These are phyloP conservation scores for Pichia nakasei DNA, from an alignment of 805 yeast species.

Conservation along the genomic window DNA sequence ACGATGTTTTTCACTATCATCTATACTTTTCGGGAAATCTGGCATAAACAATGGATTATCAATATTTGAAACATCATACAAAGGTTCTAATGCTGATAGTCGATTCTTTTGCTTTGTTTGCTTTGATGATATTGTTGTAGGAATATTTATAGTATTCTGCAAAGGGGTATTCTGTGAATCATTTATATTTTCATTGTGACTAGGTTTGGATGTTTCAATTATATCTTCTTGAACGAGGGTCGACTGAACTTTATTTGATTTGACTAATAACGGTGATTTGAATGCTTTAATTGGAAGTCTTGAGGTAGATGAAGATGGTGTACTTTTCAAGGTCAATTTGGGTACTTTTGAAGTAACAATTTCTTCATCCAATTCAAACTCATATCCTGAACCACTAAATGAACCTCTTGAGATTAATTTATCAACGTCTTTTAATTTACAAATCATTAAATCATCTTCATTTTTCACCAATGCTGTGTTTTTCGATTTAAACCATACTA, in stretches of 20 bases:
- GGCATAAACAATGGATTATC: slow-evolving; percentile 37
- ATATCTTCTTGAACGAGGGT: no score
- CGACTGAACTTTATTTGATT: not conserved
- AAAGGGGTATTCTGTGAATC: not conserved
- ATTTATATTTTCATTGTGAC: no score
- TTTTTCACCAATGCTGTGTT: slow-evolving; percentile 19
- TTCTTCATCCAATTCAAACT: slow-evolving; percentile 51
- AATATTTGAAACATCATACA: slow-evolving; percentile 28
- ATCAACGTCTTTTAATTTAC: slow-evolving; percentile 14
- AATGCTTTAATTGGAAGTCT: not conserved
- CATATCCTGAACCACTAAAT: slow-evolving; percentile 47
- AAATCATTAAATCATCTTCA: slow-evolving; percentile 23
- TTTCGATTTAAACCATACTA: slow-evolving; percentile 25
- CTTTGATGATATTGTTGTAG: not conserved
- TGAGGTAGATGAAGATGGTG: not conserved
- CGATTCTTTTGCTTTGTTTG: not conserved
- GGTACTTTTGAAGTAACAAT: slow-evolving; percentile 1
- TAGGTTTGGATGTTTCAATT: no score
- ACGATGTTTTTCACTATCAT: slow-evolving; percentile 6
- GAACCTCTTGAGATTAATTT: slow-evolving; percentile 22
- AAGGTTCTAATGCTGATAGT: slow-evolving; percentile 20
- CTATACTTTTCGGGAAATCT: slow-evolving; percentile 11
- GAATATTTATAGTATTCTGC: no score
- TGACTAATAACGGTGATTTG: not conserved
- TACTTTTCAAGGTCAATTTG: slow-evolving; percentile 1